Base-by-base conservation (phyloP, 768 basidiomycete species). In the Naganishia randhawae region DNA sequence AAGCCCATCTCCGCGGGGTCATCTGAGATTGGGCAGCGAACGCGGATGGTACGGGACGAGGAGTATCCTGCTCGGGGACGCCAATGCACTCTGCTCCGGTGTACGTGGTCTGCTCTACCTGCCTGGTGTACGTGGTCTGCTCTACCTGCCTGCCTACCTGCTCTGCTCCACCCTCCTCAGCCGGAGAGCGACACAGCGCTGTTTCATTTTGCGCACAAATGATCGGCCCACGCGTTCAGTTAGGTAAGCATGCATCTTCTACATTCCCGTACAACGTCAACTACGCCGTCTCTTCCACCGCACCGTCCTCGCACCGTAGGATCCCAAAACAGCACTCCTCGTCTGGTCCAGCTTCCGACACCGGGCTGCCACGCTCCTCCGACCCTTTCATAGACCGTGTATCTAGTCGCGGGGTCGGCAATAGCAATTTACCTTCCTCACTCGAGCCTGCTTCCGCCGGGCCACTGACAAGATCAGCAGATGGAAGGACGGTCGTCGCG, bases 241-340 rank as follows among this genome's bases (percentile, higher is more conserved):
- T n/a, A n/a, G n/a, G n/a, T n/a, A n/a, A n/a, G n/a, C n/a, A n/a
- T n/a, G n/a, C n/a, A n/a, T n/a, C n/a, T n/a, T n/a, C n/a, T n/a
- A n/a, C n/a, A n/a, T n/a, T n/a, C n/a, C n/a, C n/a, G n/a, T n/a
- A n/a, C n/a, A n/a, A n/a, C n/a, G n/a, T n/a, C n/a, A n/a, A n/a
- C n/a, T n/a, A n/a, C n/a, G n/a, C n/a, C n/a, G n/a, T n/a, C n/a
- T n/a, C n/a, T n/a, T n/a, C n/a, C n/a, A n/a, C n/a, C n/a, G n/a
- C n/a, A 14, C 25, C 51, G 13, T 52, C 51, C 29, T 39, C 57
- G 25, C 57, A 61, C 1, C 37, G 37, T 25, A 61, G 11, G 33
- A 61, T 61, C 0, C 57, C 57, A 25, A 61, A 61, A 61, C 57
- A 61, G 25, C 57, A 61, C 22, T 61, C 57, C 35, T 55, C 54